Conservation (phyloP, 2,329 filamentous ascomycete genomes). For the Fusarium lyarnte region DNA sequence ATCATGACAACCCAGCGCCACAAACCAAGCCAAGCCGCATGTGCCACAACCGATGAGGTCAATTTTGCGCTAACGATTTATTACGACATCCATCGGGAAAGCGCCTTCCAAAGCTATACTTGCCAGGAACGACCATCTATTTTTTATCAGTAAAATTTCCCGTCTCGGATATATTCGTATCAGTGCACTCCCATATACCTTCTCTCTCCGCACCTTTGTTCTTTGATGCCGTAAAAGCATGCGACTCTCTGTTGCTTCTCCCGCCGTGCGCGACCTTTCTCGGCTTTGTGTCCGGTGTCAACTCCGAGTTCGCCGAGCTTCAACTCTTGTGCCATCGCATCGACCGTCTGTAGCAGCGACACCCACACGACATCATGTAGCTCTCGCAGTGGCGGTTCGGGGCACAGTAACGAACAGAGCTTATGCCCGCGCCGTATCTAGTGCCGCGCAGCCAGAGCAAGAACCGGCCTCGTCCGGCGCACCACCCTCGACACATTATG, state of each 20-base stretch:
- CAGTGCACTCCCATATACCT: neutral
- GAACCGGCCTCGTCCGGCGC: constrained; percentile 12
- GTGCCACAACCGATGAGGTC: constrained; percentile 15
- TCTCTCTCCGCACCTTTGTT: neutral
- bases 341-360: constrained; percentile 18
- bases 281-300: constrained; percentile 50
- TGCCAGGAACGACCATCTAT: neutral
- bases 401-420: neutral
- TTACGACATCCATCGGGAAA: constrained; percentile 28
- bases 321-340: constrained; percentile 33
- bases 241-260: constrained; percentile 41
- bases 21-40: neutral
- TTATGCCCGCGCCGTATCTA: constrained; percentile 23
- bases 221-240: constrained; percentile 22
- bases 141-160: neutral
- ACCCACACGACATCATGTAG: constrained; percentile 1
- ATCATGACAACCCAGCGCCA: constrained; percentile 13
- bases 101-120: neutral
- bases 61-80: constrained; percentile 18
- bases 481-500: constrained; percentile 73
- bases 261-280: constrained; percentile 41
- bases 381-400: constrained; percentile 2
- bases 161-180: neutral
- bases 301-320: constrained; percentile 42
- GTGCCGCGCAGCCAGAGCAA: constrained; percentile 19